Conservation (phyloP, 2,329 filamentous ascomycete species). For the Neofusicoccum sp. region DNA sequence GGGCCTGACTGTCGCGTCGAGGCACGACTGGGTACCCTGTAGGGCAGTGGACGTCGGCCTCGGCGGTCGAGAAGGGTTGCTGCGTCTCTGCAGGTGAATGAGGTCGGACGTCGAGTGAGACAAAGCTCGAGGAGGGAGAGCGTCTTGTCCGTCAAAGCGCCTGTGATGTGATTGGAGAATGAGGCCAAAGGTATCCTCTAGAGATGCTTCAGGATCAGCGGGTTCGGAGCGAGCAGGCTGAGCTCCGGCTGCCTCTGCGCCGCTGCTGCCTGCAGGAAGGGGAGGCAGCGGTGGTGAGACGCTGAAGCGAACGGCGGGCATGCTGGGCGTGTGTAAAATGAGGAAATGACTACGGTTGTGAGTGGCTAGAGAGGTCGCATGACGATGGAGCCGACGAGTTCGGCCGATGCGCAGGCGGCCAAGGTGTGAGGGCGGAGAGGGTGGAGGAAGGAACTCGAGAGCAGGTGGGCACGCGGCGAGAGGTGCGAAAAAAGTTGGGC, state of each 20-base stretch:
- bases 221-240: constrained; percentile 5
- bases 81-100: neutral
- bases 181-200: constrained; percentile 13
- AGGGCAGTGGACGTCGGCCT: constrained; percentile 7
- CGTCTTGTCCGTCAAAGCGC: constrained; percentile 11
- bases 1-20: constrained; percentile 7
- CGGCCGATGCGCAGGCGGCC: constrained; percentile 1
- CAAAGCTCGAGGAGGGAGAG: neutral
- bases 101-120: neutral
- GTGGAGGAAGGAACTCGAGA: constrained; percentile 2
- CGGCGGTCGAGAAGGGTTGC: neutral
- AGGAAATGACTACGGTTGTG: neutral
- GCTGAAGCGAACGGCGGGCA: constrained; percentile 20
- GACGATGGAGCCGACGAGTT: neutral
- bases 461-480: neutral
- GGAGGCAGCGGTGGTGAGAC: neutral
- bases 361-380: neutral
- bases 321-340: neutral
- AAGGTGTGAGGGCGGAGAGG: neutral
- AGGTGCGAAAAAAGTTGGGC: neutral
- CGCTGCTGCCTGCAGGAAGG: neutral
- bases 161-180: constrained; percentile 8
- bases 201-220: constrained; percentile 1
- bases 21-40: neutral
- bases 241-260: neutral